Evolutionary conservation across 1,284 basidiomycete species (phyloP).

Genomic region (Afroboletus lepidellus): DNA sequence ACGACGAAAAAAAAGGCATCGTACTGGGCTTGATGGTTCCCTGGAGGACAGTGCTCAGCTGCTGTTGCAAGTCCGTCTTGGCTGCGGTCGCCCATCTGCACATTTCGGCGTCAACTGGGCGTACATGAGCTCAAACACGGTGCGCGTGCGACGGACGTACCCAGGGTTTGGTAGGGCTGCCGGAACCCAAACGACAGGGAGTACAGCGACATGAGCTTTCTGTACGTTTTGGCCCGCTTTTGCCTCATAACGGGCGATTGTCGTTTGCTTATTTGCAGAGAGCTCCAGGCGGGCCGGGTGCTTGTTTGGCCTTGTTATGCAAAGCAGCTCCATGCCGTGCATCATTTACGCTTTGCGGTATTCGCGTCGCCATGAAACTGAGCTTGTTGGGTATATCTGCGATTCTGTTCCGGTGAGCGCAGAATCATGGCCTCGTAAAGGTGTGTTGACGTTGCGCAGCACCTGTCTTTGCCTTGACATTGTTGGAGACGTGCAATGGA

Average conservation of each 20-base stretch:
- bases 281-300: no score
- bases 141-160: conserved; percentile 41
- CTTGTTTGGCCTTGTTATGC: conserved; percentile 30
- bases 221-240: conserved; percentile 89
- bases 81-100: conserved; percentile 67
- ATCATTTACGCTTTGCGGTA: neutral
- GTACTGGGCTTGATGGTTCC: conserved; percentile 86
- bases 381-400: conserved; percentile 7
- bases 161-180: conserved; percentile 86
- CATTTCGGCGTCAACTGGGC: conserved; percentile 82
- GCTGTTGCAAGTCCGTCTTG: conserved; percentile 74
- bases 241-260: conserved; percentile 80
- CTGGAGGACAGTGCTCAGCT: conserved; percentile 74
- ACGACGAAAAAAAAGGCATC: conserved; percentile 34
- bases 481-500: conserved; percentile 61
- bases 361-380: conserved; percentile 20
- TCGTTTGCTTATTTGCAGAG: no score
- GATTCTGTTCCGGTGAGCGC: conserved; percentile 18
- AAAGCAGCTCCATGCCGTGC: neutral
- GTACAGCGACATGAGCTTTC: conserved; percentile 89
- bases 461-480: conserved; percentile 49
- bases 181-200: conserved; percentile 84
- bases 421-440: neutral
- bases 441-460: conserved; percentile 24
- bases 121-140: conserved; percentile 17